Evolutionary conservation across 306 rosid genomes (phyloP).

Genomic region (Myrica gale): DNA sequence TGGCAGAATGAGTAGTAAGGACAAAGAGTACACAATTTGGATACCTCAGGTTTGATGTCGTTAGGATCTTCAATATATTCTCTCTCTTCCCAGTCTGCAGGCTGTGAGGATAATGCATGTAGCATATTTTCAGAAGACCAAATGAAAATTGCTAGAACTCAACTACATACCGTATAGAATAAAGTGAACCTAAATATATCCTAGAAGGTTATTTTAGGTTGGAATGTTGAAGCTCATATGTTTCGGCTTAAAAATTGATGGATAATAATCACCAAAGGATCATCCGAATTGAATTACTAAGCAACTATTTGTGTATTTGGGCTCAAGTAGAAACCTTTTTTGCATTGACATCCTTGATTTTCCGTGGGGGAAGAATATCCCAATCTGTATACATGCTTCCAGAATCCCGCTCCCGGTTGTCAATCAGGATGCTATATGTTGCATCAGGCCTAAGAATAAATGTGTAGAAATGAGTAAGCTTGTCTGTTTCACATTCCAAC

Average conservation of each 20-base stretch:
- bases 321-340: slow-evolving; percentile 42
- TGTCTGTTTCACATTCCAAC: slow-evolving; percentile 90
- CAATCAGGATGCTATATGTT: slow-evolving; percentile 73
- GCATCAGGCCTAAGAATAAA: slow-evolving; percentile 91
- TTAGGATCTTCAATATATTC: slow-evolving; percentile 50
- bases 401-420: slow-evolving; percentile 76
- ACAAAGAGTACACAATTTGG: slow-evolving; percentile 15
- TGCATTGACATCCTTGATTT: slow-evolving; percentile 55
- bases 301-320: slow-evolving; percentile 14
- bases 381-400: slow-evolving; percentile 61
- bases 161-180: not conserved
- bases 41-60: slow-evolving; percentile 50
- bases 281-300: slow-evolving; percentile 14
- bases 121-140: slow-evolving; percentile 15
- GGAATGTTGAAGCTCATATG: not conserved
- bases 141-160: not conserved
- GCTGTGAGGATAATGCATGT: slow-evolving; percentile 35
- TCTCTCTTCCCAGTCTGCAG: slow-evolving; percentile 54
- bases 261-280: slow-evolving; percentile 14
- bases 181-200: not conserved
- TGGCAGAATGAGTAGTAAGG: slow-evolving; percentile 4
- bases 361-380: slow-evolving; percentile 62
- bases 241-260: slow-evolving; percentile 11
- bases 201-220: slow-evolving; percentile 2
- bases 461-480: slow-evolving; percentile 94